These are phyloP conservation scores for Aureobasidium sp. DNA, from an alignment of 2,329 filamentous ascomycete genomes.

Conservation along the genomic window DNA sequence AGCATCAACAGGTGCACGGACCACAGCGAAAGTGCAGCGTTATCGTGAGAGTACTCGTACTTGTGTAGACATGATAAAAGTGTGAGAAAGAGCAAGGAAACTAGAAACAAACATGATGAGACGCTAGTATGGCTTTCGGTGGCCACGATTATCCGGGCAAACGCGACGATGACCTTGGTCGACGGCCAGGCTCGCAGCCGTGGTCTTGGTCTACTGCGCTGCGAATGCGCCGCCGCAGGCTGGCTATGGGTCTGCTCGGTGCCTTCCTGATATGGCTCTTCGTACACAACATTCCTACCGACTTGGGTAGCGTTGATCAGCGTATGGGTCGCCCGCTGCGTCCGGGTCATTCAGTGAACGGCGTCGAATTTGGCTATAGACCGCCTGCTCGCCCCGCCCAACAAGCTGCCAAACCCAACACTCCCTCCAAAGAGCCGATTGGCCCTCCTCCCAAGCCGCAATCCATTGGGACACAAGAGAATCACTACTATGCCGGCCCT, in stretches of 20 bases:
- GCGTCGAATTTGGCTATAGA: conserved; percentile 16
- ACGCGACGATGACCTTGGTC: conserved; percentile 53
- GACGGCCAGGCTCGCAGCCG: conserved; percentile 26
- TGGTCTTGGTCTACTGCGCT: conserved; percentile 24
- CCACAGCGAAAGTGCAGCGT: not conserved
- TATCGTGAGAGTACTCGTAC: not conserved
- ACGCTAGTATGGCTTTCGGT: conserved; percentile 13
- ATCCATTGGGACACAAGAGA: conserved; percentile 20
- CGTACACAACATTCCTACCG: conserved; percentile 55
- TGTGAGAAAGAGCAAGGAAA: not conserved
- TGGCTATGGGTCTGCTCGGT: conserved; percentile 33
- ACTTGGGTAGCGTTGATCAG: conserved; percentile 29
- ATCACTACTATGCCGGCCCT: conserved; percentile 58
- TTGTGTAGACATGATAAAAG: not conserved
- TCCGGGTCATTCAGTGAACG: conserved; percentile 15
- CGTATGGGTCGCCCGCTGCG: conserved; percentile 20
- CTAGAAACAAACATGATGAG: not conserved
- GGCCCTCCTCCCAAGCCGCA: conserved; percentile 16
- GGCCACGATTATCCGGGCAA: conserved; percentile 59
- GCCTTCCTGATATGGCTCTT: conserved; percentile 55
- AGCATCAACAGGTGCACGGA: not conserved
- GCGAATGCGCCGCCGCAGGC: conserved; percentile 45
- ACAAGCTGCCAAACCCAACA: not conserved
- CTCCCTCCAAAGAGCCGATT: conserved; percentile 11
- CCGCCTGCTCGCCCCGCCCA: conserved; percentile 3